Percentiles rank a stretch among this genome's conserved stretches.
Conservation (phyloP, 768 basidiomycete species). For the Porpolomopsis calyptriformis region DNA sequence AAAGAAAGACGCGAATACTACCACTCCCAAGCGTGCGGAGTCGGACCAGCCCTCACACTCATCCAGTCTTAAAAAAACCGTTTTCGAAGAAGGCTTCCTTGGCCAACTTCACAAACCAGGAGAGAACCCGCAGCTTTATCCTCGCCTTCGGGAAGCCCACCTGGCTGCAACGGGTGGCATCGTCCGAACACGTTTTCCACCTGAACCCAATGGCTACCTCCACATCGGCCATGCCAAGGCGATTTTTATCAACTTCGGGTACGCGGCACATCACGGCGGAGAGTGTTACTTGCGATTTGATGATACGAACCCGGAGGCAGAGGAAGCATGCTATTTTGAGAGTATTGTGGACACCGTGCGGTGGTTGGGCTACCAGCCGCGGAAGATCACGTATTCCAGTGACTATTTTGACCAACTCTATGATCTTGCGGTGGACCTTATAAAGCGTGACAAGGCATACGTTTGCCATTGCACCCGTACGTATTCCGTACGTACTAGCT, state of each 20-base stretch:
- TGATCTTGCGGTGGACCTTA: slow-evolving; percentile 78
- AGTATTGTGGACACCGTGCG: slow-evolving; percentile 90
- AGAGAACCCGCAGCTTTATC: slow-evolving; percentile 79
- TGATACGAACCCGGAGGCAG: slow-evolving; percentile 97
- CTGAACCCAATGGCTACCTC: slow-evolving; percentile 95
- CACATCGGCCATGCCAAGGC: slow-evolving; percentile 98
- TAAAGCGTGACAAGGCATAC: slow-evolving; percentile 86
- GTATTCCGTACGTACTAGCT: slow-evolving; percentile 19
- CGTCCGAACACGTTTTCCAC: slow-evolving; percentile 95
- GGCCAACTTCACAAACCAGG: slow-evolving; percentile 89
- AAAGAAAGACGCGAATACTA: too few relatives aligned
- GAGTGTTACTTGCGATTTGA: slow-evolving; percentile 92
- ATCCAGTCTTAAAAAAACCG: too few relatives aligned
- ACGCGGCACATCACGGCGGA: slow-evolving; percentile 88
- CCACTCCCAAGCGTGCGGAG: too few relatives aligned
- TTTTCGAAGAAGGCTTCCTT: slow-evolving; percentile 94
- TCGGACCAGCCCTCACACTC: too few relatives aligned
- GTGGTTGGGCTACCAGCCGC: slow-evolving; percentile 97
- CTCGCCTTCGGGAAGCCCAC: slow-evolving; percentile 71
- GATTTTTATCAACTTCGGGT: slow-evolving; percentile 98
- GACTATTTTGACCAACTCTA: slow-evolving; percentile 89
- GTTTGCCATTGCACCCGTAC: slow-evolving; percentile 92
- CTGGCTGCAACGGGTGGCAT: slow-evolving; percentile 67
- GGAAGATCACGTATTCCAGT: slow-evolving; percentile 98
- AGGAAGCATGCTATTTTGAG: slow-evolving; percentile 93